Evolutionary conservation across 441 rosid species (phyloP), one percentile per base, ranked within the genome.

Genomic region (Dalechampia spathulata): DNA sequence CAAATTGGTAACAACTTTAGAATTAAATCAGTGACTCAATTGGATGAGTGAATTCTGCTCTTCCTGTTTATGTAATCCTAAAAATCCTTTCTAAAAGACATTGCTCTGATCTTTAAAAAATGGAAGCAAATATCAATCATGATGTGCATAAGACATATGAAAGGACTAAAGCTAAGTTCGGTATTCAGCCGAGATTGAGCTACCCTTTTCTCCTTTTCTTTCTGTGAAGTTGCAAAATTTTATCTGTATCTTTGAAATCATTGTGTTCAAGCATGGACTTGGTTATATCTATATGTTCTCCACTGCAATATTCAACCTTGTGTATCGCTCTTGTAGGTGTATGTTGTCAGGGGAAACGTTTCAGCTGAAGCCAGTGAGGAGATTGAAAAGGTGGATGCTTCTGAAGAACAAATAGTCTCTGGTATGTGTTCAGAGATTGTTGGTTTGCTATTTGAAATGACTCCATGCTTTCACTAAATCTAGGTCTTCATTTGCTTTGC

Each of bases 311-410:
- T 20, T 57, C 41, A 3, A 43, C 23, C 21, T 44, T 19, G 5
- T 36, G 13, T 27, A 26, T 21, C 9, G 5, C 58, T 57, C 27
- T 54, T 55, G 64, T 57, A 79, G 85, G 82, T 77, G 38, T 76
- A 72, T 51, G 42, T 79, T 13, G 75, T 79, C 55, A 74, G 74
- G 60, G 76, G 65, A 49, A 66, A 52, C 27, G 42, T 9, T 57
- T 60, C 62, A 17, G 36, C 37, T 23, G 23, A 61, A 57, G 46
- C 32, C 22, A 52, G 59, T 28, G 65, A 20, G 6, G 53, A 44
- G 23, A 9, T 56, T 49, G 64, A 21, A 16, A 53, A 64, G 62
- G 30, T 61, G n/a, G 62, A 45, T 56, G 59, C 73, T 56, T 49
- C 63, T 41, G 70, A 58, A 53, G 70, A 62, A 26, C 60, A 62